Conservation (phyloP, 768 basidiomycete genomes). For the Cystofilobasidium bisporidii region DNA sequence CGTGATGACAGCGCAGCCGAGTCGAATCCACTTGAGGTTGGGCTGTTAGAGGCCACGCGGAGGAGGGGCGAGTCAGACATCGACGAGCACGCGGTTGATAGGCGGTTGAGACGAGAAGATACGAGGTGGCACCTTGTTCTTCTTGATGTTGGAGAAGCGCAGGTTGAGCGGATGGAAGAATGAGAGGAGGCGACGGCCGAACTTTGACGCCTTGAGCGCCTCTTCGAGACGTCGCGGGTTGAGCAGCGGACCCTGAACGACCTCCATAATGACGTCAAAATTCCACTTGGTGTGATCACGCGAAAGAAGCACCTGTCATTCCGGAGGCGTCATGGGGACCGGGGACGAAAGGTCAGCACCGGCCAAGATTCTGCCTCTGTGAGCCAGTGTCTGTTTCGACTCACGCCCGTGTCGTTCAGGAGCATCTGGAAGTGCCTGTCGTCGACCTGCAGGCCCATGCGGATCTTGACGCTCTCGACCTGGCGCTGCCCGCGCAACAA, state of each 20-base stretch:
- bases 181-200: slow-evolving; percentile 77
- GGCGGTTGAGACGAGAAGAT: too few relatives aligned
- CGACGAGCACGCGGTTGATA: too few relatives aligned
- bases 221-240: slow-evolving; percentile 91
- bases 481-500: slow-evolving; percentile 79
- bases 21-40: slow-evolving; percentile 71
- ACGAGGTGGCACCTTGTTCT: slow-evolving; percentile 58
- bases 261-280: slow-evolving; percentile 73
- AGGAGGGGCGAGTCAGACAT: too few relatives aligned
- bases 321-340: too few relatives aligned
- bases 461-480: slow-evolving; percentile 79
- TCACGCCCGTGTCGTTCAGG: slow-evolving; percentile 76
- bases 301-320: slow-evolving; percentile 71
- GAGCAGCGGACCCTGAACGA: slow-evolving; percentile 83
- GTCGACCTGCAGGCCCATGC: slow-evolving; percentile 88
- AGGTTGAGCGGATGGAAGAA: slow-evolving; percentile 85
- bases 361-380: too few relatives aligned
- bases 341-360: too few relatives aligned
- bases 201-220: slow-evolving; percentile 78
- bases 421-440: slow-evolving; percentile 78
- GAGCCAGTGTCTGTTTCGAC: too few relatives aligned
- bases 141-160: slow-evolving; percentile 72
- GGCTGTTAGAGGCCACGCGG: slow-evolving; percentile 46
- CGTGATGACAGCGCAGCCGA: slow-evolving; percentile 71
- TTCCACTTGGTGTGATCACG: slow-evolving; percentile 90